Conservation (phyloP, 1,139 yeast genomes). For the Candida smagusa region DNA sequence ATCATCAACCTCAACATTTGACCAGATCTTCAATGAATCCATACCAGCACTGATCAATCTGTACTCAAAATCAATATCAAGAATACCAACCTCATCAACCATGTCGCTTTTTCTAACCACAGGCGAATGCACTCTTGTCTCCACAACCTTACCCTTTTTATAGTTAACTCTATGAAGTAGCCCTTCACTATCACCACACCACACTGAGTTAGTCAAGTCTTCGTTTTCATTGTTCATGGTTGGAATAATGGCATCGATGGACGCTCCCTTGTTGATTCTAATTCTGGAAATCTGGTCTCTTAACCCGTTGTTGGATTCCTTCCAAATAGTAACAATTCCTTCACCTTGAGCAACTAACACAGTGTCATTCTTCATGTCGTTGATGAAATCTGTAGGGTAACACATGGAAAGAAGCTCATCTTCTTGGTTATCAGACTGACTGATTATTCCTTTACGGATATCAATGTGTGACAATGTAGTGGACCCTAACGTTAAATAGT, state of each 20-base stretch:
- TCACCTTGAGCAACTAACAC: slow-evolving; percentile 82
- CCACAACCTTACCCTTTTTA: slow-evolving; percentile 61
- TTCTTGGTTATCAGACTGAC: slow-evolving; percentile 83
- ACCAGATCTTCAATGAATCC: slow-evolving; percentile 79
- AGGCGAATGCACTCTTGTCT: slow-evolving; percentile 62
- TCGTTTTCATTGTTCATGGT: slow-evolving; percentile 68
- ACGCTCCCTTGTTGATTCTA: slow-evolving; percentile 65
- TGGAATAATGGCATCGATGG: slow-evolving; percentile 74
- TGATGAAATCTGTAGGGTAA: slow-evolving; percentile 50
- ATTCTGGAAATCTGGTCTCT: slow-evolving; percentile 82
- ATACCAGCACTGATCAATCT: slow-evolving; percentile 79
- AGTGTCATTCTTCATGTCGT: slow-evolving; percentile 56
- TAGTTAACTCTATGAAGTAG: slow-evolving; percentile 64
- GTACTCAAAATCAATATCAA: slow-evolving; percentile 80
- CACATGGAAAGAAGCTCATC: slow-evolving; percentile 82
- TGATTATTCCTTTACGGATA: slow-evolving; percentile 62
- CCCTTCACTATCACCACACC: slow-evolving; percentile 92
- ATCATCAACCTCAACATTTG: slow-evolving; percentile 23
- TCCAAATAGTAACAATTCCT: slow-evolving; percentile 93
- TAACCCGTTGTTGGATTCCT: slow-evolving; percentile 59
- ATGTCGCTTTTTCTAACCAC: slow-evolving; percentile 40
- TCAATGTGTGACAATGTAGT: slow-evolving; percentile 81
- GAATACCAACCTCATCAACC: slow-evolving; percentile 60
- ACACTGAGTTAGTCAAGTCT: slow-evolving; percentile 51
- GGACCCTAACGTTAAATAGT: slow-evolving; percentile 77